phyloP scores from a whole-genome alignment of 2,329 filamentous ascomycete genomes.

The Seiridium cupressi region DNA sequence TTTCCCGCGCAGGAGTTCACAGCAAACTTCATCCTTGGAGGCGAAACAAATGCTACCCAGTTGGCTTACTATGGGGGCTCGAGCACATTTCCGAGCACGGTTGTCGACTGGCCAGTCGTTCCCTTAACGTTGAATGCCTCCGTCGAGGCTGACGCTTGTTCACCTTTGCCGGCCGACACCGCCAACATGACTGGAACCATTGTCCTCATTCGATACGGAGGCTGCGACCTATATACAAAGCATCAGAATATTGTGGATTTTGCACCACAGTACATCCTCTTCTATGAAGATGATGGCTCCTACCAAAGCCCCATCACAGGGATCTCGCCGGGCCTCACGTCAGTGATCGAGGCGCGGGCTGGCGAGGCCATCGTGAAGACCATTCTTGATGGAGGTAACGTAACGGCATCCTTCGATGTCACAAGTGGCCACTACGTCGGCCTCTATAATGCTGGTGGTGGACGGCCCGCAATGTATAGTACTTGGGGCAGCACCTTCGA shows the following conservation, averaged over 20 bases:
- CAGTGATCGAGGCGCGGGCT: conserved; percentile 21
- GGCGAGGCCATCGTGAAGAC: conserved; percentile 30
- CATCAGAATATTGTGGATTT: conserved; percentile 28
- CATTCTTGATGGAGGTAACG: conserved; percentile 24
- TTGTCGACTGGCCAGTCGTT: conserved; percentile 22
- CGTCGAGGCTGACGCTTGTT: conserved; percentile 22
- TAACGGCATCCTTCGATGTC: conserved; percentile 24
- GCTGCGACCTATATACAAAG: conserved; percentile 17
- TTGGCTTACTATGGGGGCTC: conserved; percentile 20
- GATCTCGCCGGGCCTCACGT: conserved; percentile 13
- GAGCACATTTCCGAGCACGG: conserved; percentile 18
- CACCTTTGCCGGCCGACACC: conserved; percentile 16
- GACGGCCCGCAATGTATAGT: conserved; percentile 25
- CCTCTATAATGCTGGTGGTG: conserved; percentile 16
- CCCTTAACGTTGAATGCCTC: conserved; percentile 22
- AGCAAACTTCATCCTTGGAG: conserved; percentile 17
- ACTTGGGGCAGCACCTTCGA: conserved; percentile 42
- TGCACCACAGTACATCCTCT: conserved; percentile 27
- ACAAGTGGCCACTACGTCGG: conserved; percentile 18
- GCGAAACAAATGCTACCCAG: conserved; percentile 18
- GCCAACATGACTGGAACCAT: conserved; percentile 15
- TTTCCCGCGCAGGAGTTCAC: conserved; percentile 19
- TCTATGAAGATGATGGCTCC: conserved; percentile 28
- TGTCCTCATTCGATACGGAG: conserved; percentile 15
- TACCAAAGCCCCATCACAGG: conserved; percentile 14